A percentile compares a stretch with the other conserved stretches of the same genome.
Evolutionary conservation across 352 stramenopile species (phyloP).

Genomic region (Pythium coloratum): DNA sequence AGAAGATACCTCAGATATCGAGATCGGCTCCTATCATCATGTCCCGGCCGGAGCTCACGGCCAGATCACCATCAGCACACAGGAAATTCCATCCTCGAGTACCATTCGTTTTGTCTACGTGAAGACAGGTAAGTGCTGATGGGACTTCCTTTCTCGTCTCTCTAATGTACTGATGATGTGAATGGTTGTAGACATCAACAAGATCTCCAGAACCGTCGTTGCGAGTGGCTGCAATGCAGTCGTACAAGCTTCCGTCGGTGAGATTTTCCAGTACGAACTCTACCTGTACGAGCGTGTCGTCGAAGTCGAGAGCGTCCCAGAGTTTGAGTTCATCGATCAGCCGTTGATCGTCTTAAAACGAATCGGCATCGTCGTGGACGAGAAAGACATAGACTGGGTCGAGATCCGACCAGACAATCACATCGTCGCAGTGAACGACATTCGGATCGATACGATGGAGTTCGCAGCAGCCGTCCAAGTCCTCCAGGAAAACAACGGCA

Average conservation of each 20-base stretch:
- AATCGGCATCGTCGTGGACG: slow-evolving; percentile 70
- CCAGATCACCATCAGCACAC: slow-evolving; percentile 77
- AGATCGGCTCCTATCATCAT: slow-evolving; percentile 79
- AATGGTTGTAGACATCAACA: slow-evolving; percentile 70
- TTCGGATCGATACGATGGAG: slow-evolving; percentile 82
- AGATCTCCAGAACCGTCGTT: slow-evolving; percentile 78
- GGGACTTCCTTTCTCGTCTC: not conserved
- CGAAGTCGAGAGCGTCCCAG: slow-evolving; percentile 84
- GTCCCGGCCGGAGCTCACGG: slow-evolving; percentile 61
- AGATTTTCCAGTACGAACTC: slow-evolving; percentile 89
- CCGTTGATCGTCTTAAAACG: slow-evolving; percentile 84
- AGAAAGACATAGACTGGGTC: slow-evolving; percentile 82
- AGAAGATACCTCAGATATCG: slow-evolving; percentile 67
- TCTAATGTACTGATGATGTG: not conserved
- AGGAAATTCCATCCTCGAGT: slow-evolving; percentile 62
- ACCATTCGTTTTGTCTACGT: slow-evolving; percentile 86
- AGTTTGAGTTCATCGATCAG: slow-evolving; percentile 88
- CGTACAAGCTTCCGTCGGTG: slow-evolving; percentile 77
- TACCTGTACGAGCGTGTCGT: slow-evolving; percentile 87
- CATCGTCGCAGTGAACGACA: slow-evolving; percentile 87
- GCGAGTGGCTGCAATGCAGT: slow-evolving; percentile 84
- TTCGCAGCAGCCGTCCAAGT: slow-evolving; percentile 76
- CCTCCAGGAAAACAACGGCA: slow-evolving; percentile 85
- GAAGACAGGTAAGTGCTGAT: slow-evolving; percentile 52
- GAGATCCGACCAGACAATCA: slow-evolving; percentile 80